Percentiles rank a stretch among this genome's conserved stretches.
phyloP scores from a whole-genome alignment of 495 filamentous ascomycete genomes.

The Aspergillus mulundensis region DNA sequence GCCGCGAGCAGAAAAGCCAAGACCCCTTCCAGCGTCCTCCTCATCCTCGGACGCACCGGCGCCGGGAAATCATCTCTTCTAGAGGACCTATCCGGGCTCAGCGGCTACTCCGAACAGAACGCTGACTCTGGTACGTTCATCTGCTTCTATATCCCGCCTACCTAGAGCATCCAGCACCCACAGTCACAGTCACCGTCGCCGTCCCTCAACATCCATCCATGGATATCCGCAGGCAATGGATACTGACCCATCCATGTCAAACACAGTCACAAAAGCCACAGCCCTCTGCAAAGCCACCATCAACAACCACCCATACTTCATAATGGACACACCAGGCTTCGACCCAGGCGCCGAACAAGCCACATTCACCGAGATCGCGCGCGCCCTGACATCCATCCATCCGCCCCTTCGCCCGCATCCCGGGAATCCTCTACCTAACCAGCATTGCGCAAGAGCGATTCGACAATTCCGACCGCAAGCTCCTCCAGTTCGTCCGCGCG shows the following conservation, averaged over 20 bases:
- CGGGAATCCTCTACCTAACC: conserved; percentile 3
- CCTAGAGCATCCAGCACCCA: too few species aligned
- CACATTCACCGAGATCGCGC: background rate
- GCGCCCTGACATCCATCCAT: background rate
- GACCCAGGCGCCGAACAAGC: background rate
- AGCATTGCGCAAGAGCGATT: background rate
- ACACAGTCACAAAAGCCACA: background rate
- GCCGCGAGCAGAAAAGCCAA: background rate
- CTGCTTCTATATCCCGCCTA: too few species aligned
- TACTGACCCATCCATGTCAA: too few species aligned
- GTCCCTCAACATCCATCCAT: too few species aligned
- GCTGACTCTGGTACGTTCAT: background rate
- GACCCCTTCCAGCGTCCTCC: background rate
- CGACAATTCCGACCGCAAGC: background rate
- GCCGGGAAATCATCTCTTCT: background rate
- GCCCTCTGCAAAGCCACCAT: conserved; percentile 1
- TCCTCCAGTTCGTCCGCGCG: background rate
- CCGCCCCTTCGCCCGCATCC: background rate
- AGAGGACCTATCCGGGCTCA: background rate
- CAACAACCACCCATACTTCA: background rate
- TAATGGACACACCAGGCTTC: conserved; percentile 5
- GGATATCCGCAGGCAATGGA: too few species aligned
- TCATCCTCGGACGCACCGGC: conserved; percentile 2
- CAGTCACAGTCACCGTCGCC: too few species aligned
- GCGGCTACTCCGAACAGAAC: background rate